phyloP scores from a whole-genome alignment of 1,284 basidiomycete genomes.

The Malassezia caprae region DNA sequence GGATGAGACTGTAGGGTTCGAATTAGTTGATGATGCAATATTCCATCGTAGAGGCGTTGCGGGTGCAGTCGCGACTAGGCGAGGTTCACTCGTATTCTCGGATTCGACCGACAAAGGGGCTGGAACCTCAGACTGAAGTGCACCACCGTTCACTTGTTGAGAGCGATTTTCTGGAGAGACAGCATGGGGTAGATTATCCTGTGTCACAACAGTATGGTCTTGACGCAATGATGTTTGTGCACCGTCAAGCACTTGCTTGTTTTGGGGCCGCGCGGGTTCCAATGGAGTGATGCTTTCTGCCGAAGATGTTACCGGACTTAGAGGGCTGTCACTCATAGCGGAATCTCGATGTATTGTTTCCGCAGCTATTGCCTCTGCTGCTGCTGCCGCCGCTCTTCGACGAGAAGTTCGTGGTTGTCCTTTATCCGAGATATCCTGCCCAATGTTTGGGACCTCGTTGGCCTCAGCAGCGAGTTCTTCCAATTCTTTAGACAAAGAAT shows the following conservation, averaged over 20 bases:
- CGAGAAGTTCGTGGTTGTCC: background rate
- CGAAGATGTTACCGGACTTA: background rate
- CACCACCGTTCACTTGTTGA: background rate
- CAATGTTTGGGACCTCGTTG: background rate
- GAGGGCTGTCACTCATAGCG: background rate
- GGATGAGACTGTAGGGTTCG: background rate
- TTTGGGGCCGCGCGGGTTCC: no score
- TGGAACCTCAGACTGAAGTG: background rate
- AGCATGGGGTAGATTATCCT: background rate
- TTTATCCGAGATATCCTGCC: background rate
- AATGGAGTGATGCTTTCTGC: background rate
- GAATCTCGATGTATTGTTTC: background rate
- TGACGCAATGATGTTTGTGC: background rate
- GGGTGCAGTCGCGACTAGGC: background rate
- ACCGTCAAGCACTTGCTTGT: background rate
- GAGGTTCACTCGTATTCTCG: background rate
- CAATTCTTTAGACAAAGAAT: background rate
- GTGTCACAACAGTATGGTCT: background rate
- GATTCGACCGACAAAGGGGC: background rate
- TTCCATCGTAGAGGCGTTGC: background rate
- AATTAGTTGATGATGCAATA: background rate
- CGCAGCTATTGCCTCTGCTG: background rate
- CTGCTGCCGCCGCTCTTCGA: background rate
- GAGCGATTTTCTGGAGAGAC: background rate
- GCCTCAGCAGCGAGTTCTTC: slow-evolving; percentile 11